A percentile compares a stretch with the other conserved stretches of the same genome.
These are phyloP conservation scores for Lentinus tigrinus DNA, from an alignment of 768 basidiomycete species.

Conservation along the genomic window DNA sequence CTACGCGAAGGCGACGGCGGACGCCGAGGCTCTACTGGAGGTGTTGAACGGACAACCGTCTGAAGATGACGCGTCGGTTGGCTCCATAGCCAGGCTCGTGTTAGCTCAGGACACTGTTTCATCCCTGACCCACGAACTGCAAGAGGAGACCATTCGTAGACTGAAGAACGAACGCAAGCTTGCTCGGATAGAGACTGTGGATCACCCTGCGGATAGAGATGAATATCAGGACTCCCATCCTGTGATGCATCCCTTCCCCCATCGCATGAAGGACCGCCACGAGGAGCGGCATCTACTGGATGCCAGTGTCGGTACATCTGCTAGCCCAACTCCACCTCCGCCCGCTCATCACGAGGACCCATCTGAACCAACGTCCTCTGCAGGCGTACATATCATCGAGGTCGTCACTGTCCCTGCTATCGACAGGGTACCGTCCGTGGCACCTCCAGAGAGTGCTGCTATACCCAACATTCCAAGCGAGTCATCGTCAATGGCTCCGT, in stretches of 20 bases:
- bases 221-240: conserved; percentile 5
- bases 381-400: conserved; percentile 1
- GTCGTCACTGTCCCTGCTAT: conserved; percentile 1
- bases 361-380: background rate
- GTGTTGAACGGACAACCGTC: conserved; percentile 36
- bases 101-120: conserved; percentile 50
- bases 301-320: background rate
- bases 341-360: background rate
- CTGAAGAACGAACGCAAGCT: conserved; percentile 41
- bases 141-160: conserved; percentile 51
- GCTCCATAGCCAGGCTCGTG: conserved; percentile 51
- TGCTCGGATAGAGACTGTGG: background rate
- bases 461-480: background rate
- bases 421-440: background rate
- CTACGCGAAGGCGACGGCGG: conserved; percentile 34
- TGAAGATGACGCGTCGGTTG: conserved; percentile 33
- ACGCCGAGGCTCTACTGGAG: conserved; percentile 35
- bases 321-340: background rate
- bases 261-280: background rate
- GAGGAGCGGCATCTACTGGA: background rate
- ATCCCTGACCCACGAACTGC: conserved; percentile 55
- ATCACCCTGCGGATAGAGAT: background rate
- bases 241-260: conserved; percentile 4
- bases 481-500: background rate
- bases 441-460: background rate